Conservation (phyloP, 305 asterid genomes). For the Fraxinus velutina region DNA sequence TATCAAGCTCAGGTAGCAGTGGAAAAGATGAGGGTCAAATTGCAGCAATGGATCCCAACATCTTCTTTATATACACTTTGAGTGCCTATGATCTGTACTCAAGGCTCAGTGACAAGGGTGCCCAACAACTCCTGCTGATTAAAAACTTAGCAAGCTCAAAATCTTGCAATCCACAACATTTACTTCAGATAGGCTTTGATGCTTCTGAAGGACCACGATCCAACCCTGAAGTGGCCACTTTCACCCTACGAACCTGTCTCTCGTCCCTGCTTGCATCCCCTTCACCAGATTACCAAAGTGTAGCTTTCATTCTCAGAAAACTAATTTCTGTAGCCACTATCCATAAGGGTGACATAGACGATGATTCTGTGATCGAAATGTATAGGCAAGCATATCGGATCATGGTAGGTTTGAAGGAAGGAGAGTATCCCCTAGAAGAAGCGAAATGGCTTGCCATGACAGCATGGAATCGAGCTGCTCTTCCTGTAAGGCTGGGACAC, state of each 20-base stretch:
- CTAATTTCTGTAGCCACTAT: constrained; percentile 46
- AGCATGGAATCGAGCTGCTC: constrained; percentile 95
- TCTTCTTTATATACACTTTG: constrained; percentile 78
- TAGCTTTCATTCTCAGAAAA: constrained; percentile 66
- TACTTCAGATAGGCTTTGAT: constrained; percentile 76
- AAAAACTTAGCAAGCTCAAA: constrained; percentile 60
- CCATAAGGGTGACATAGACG: constrained; percentile 51
- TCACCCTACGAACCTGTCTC: constrained; percentile 64
- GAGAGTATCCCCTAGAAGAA: constrained; percentile 79
- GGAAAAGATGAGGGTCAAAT: constrained; percentile 37
- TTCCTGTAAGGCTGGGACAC: constrained; percentile 73
- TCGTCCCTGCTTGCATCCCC: constrained; percentile 61
- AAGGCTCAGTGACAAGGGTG: constrained; percentile 58
- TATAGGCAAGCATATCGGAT: constrained; percentile 74
- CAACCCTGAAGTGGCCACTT: constrained; percentile 66
- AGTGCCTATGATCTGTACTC: constrained; percentile 65
- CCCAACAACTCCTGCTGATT: constrained; percentile 66
- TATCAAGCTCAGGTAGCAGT: constrained; percentile 36
- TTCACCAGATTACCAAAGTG: constrained; percentile 63
- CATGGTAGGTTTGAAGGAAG: constrained; percentile 89
- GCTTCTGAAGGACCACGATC: constrained; percentile 73
- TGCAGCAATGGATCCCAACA: constrained; percentile 46
- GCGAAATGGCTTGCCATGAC: constrained; percentile 91
- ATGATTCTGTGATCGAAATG: constrained; percentile 50
- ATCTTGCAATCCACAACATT: constrained; percentile 54